These are phyloP conservation scores for Magnusiomyces clavatus DNA, from an alignment of 1,139 yeast genomes.

Conservation along the genomic window DNA sequence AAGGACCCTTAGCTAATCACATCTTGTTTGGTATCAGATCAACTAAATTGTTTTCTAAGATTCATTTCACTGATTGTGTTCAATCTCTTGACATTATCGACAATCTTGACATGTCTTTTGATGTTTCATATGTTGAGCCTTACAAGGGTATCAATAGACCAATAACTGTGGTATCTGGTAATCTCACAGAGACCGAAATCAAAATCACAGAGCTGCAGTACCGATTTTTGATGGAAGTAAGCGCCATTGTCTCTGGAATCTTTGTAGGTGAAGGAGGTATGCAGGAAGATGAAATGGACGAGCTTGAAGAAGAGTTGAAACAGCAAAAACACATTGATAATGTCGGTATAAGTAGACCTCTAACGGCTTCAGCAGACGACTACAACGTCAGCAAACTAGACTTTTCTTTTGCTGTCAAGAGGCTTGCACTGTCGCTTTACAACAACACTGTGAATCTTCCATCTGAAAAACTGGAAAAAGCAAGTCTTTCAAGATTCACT, in stretches of 20 bases:
- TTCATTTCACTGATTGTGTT: slow-evolving; percentile 40
- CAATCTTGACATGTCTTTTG: slow-evolving; percentile 57
- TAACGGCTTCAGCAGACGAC: background rate
- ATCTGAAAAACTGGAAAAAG: slow-evolving; percentile 29
- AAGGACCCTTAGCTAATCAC: slow-evolving; percentile 36
- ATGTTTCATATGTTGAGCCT: slow-evolving; percentile 47
- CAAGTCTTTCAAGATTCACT: slow-evolving; percentile 54
- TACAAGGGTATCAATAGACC: slow-evolving; percentile 37
- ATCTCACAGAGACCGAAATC: slow-evolving; percentile 57
- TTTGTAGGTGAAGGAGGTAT: slow-evolving; percentile 38
- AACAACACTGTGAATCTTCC: slow-evolving; percentile 43
- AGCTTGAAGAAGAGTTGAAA: slow-evolving; percentile 29
- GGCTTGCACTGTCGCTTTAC: slow-evolving; percentile 57
- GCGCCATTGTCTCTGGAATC: slow-evolving; percentile 52
- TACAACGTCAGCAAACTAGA: slow-evolving; percentile 12
- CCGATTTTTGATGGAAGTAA: slow-evolving; percentile 47
- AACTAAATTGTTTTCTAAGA: slow-evolving; percentile 54
- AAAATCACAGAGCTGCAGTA: slow-evolving; percentile 74
- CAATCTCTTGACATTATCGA: slow-evolving; percentile 64
- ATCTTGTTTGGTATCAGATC: slow-evolving; percentile 66
- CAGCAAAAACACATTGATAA: slow-evolving; percentile 21
- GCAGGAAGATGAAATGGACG: slow-evolving; percentile 60
- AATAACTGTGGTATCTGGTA: slow-evolving; percentile 48
- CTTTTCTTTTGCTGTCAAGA: slow-evolving; percentile 46
- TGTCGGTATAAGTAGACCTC: slow-evolving; percentile 1